Evolutionary conservation across 2,329 filamentous ascomycete genomes (phyloP), one percentile per base, ranked within the genome.

Genomic region (Alternaria metachromatica): DNA sequence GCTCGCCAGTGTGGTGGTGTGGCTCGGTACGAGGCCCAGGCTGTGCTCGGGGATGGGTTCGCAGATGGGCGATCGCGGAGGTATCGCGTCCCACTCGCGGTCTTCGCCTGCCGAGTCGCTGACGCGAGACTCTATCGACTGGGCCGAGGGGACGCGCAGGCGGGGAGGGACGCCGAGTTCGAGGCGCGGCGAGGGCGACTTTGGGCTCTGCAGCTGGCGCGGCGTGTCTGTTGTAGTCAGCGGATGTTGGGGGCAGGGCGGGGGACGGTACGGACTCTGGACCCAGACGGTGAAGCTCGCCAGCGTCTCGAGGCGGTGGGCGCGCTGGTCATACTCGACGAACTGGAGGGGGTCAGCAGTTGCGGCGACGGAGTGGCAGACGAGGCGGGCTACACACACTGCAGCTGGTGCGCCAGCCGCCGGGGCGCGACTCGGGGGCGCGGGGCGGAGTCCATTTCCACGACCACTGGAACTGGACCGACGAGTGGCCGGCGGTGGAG

Each of bases 391-490:
- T 59, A 66, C 84, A 25, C 63, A 93, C 91, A 79, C 93, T 97
- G 85, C 96, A 98, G 72, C 91, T 92, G 77, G 96, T 98, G 76
- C 93, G 92, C 95, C 96, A 99, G 48, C 96, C 96, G 61, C 94
- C 93, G 28, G 92, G 92, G 73, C 88, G 89, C 77, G 97, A 94
- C 76, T 97, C 94, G 15, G 84, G 82, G 13, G 83, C 76, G 84
- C 93, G 97, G 41, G 96, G 96, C 9, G 96, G 93, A 77, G 92
- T 93, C 94, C 95, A 99, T 84, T 91, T 96, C 96, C 96, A 99
- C 8, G 91, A 90, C 94, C 95, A 99, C 68, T 95, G 91, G 77
- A 97, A 97, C 33, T 93, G 90, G 28, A 97, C 90, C 2, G 93
- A 95, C 7, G 91, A 84, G 73, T 85, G 92, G n/a, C 95, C 94